These are phyloP conservation scores for Syzygium jambos DNA, from an alignment of 345 rosid species.

Conservation along the genomic window DNA sequence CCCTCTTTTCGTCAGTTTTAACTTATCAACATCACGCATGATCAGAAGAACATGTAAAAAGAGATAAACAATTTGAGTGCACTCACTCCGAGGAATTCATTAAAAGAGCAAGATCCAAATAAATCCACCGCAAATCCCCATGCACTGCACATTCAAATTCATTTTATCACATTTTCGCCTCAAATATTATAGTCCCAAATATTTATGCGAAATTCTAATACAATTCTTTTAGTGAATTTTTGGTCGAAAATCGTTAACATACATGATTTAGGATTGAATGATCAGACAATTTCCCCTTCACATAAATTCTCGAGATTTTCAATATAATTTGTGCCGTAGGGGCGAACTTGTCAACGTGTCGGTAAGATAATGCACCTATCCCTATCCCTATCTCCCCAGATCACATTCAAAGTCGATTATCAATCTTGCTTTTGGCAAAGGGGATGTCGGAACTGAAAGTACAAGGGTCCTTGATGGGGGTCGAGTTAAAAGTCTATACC, in stretches of 20 bases:
- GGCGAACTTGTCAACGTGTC: not conserved
- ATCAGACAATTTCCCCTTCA: not conserved
- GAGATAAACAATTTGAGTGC: not conserved
- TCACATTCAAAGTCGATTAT: not conserved
- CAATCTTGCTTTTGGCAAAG: not conserved
- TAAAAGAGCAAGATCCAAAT: not conserved
- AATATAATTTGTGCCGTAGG: not conserved
- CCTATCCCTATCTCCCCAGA: not conserved
- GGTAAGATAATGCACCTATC: not conserved
- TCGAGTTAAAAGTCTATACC: not conserved
- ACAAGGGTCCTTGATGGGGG: not conserved
- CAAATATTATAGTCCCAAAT: too few relatives aligned
- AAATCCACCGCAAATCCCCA: not conserved
- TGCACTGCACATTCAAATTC: not conserved
- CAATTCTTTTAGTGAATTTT: too few relatives aligned
- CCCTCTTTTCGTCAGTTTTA: not conserved
- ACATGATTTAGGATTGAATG: not conserved
- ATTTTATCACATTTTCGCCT: not conserved
- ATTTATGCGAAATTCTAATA: too few relatives aligned
- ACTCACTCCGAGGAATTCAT: not conserved
- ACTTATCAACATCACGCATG: not conserved
- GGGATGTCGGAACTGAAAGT: not conserved
- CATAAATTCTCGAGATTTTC: not conserved
- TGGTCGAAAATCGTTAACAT: too few relatives aligned
- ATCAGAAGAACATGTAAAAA: not conserved